Percentiles rank a stretch among this genome's conserved stretches.
Conservation (phyloP, 2,329 filamentous ascomycete species). For the Fusarium liriodendri region DNA sequence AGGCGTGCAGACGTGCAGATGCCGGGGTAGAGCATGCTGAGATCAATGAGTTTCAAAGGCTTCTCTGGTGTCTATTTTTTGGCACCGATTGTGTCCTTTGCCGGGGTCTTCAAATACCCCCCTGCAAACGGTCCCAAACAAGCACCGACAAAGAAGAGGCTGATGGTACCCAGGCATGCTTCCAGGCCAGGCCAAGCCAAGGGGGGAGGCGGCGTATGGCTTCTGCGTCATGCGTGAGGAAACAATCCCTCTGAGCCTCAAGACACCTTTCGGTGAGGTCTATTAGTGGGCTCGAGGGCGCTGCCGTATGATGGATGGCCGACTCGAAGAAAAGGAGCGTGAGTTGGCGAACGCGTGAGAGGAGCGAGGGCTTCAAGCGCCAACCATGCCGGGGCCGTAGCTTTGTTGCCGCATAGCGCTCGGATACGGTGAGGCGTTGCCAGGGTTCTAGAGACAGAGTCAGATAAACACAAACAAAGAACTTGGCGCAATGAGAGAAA, state of each 20-base stretch:
- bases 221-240: conserved; percentile 7
- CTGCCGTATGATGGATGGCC: not conserved
- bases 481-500: conserved; percentile 21
- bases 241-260: conserved; percentile 9
- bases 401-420: conserved; percentile 61
- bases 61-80: not conserved
- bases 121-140: not conserved
- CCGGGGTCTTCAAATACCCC: not conserved
- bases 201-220: conserved; percentile 12
- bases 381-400: conserved; percentile 69
- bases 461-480: conserved; percentile 48
- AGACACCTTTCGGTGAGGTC: conserved; percentile 25
- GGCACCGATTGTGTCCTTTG: not conserved
- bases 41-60: conserved; percentile 16
- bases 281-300: conserved; percentile 12
- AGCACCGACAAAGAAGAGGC: conserved; percentile 2
- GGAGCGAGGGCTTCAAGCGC: conserved; percentile 55
- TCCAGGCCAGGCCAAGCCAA: not conserved
- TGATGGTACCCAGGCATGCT: not conserved
- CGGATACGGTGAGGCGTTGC: conserved; percentile 56
- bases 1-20: conserved; percentile 1
- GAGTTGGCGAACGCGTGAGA: not conserved
- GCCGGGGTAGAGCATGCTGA: not conserved
- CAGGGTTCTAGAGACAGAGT: conserved; percentile 59
- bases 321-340: conserved; percentile 8